phyloP scores from a whole-genome alignment of 176 grass and related monocot species.

The Carex scoparia region DNA sequence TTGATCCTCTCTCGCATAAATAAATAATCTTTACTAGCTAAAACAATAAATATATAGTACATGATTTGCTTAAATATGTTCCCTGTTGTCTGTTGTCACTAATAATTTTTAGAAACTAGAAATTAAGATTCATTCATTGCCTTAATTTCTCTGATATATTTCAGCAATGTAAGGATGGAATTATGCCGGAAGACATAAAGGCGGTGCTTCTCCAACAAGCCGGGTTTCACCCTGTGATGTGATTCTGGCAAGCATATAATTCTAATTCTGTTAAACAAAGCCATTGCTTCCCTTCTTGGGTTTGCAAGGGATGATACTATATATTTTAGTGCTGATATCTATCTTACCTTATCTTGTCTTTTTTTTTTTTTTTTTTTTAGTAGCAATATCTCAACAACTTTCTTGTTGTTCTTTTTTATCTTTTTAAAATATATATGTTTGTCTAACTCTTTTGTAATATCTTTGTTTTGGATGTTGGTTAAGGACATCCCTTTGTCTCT shows the following conservation, averaged over 20 bases:
- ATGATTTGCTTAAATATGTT: neutral
- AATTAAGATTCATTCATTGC: neutral
- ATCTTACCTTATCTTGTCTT: slow-evolving; percentile 8
- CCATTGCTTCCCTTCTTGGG: slow-evolving; percentile 15
- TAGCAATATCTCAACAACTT: slow-evolving; percentile 1
- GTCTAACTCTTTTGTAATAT: slow-evolving; percentile 14
- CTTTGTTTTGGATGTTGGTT: neutral
- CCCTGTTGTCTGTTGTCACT: neutral
- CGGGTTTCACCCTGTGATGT: slow-evolving; percentile 44
- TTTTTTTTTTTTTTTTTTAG: neutral
- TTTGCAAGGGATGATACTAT: neutral
- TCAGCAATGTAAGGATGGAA: slow-evolving; percentile 86
- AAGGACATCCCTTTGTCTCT: neutral
- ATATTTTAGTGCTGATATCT: slow-evolving; percentile 5
- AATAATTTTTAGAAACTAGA: neutral
- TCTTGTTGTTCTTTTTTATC: neutral
- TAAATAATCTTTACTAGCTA: no score
- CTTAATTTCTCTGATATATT: slow-evolving; percentile 8
- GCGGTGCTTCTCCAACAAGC: slow-evolving; percentile 71
- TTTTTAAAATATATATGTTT: neutral
- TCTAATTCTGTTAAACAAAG: slow-evolving; percentile 2
- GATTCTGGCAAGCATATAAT: neutral
- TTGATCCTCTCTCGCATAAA: no score
- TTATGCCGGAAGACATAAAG: slow-evolving; percentile 88
- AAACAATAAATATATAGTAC: no score